These are phyloP conservation scores for Lasiosphaeria hispida DNA, from an alignment of 495 filamentous ascomycete genomes.

Conservation along the genomic window DNA sequence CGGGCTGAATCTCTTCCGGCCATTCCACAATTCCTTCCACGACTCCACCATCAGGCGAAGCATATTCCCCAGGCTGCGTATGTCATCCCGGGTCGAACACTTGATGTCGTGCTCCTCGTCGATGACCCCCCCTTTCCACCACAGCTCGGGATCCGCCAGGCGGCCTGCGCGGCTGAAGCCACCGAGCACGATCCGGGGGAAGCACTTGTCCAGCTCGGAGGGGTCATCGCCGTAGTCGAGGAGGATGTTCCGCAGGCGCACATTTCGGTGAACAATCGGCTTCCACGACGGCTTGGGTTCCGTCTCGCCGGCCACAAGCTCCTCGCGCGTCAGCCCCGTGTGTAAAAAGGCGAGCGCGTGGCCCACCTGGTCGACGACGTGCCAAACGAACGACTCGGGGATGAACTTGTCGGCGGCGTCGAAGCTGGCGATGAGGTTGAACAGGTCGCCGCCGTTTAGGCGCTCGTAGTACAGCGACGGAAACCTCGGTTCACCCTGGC, in stretches of 20 bases:
- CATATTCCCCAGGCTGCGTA: neutral
- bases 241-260: too few relatives aligned
- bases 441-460: conserved; percentile 15
- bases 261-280: too few relatives aligned
- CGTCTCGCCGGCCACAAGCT: too few relatives aligned
- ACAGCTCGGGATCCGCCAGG: neutral
- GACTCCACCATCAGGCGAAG: too few relatives aligned
- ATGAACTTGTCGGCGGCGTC: neutral
- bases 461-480: conserved; percentile 14
- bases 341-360: conserved; percentile 14
- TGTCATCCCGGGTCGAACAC: conserved; percentile 1
- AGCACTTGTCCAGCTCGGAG: neutral
- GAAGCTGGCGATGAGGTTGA: conserved; percentile 12
- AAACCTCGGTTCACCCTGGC: too few relatives aligned
- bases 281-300: too few relatives aligned
- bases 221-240: too few relatives aligned
- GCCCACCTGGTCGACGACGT: conserved; percentile 15
- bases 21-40: too few relatives aligned
- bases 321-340: neutral
- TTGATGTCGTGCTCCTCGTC: too few relatives aligned
- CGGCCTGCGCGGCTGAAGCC: conserved; percentile 3
- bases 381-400: conserved; percentile 20
- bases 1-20: too few relatives aligned
- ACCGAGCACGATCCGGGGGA: conserved; percentile 8
- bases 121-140: neutral